phyloP scores from a whole-genome alignment of 805 yeast genomes.

The Candida ovalis region DNA sequence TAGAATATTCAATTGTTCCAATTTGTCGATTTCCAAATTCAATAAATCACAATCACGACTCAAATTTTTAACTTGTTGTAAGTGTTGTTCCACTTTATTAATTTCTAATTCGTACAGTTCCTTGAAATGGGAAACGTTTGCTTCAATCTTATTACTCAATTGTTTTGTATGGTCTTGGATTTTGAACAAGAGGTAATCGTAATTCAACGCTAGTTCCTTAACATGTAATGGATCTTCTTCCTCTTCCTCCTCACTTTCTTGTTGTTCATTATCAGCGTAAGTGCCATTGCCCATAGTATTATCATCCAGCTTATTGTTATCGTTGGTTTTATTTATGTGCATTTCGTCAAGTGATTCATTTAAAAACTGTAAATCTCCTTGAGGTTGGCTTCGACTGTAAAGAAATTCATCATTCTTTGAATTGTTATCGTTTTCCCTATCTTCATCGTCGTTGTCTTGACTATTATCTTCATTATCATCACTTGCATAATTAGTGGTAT shows the following conservation, averaged over 20 bases:
- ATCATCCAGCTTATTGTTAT: not conserved
- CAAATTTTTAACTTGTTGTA: slow-evolving; percentile 17
- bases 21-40: slow-evolving; percentile 30
- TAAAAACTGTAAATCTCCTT: not conserved
- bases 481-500: not conserved
- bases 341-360: not conserved
- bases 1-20: slow-evolving; percentile 30
- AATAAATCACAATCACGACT: slow-evolving; percentile 24
- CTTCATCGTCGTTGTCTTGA: not conserved
- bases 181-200: slow-evolving; percentile 61
- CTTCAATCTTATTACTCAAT: slow-evolving; percentile 28
- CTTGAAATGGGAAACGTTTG: slow-evolving; percentile 24
- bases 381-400: too few species aligned
- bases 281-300: not conserved
- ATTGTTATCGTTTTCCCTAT: slow-evolving; percentile 43
- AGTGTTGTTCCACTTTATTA: slow-evolving; percentile 14
- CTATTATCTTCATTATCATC: not conserved
- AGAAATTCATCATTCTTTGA: slow-evolving; percentile 51
- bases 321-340: not conserved
- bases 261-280: slow-evolving; percentile 1
- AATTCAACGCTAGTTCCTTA: slow-evolving; percentile 54
- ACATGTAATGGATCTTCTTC: slow-evolving; percentile 62
- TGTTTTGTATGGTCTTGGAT: slow-evolving; percentile 53
- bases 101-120: slow-evolving; percentile 22
- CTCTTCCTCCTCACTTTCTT: slow-evolving; percentile 13